Evolutionary conservation across 2,329 filamentous ascomycete species (phyloP), one percentile per base, ranked within the genome.

Genomic region (Diaporthe humulicola): DNA sequence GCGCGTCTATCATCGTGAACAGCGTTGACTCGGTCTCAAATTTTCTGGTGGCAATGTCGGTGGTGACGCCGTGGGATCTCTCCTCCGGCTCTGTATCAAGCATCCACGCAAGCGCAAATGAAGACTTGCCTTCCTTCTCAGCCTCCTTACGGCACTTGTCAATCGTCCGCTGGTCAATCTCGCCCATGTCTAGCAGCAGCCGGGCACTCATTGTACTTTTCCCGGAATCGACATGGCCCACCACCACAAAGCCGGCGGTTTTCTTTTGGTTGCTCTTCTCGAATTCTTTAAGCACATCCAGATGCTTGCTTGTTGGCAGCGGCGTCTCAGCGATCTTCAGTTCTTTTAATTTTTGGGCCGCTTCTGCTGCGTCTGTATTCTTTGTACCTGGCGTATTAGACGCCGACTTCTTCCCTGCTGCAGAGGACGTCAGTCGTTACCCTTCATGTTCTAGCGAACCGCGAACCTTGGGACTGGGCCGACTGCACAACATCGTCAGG

Each of bases 141-240:
- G 97, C 96, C 84, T 98, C 96, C 82, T 93, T 94, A 28, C 93
- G 91, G 79, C 97, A 96, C 82, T 94, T 96, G 73, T 98, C 95
- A 75, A 99, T 89, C 0, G 96, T 96, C 75, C 96, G 89, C 81
- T 98, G 92, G 78, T 98, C 94, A 9, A 99, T 92, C 36, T 96
- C 94, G 75, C 96, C 94, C 54, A 98, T 89, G 79, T 99, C 97
- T 56, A 96, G 92, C 7, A 99, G 87, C 38, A 99, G 84, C n/a
- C 97, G 92, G 0, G 96, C 97, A 96, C 99, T 98, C 50, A 99
- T 89, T 8, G 97, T 99, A 82, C 95, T 98, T 84, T 99, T 99
- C 70, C 97, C 97, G 70, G 97, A 96, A 83, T 99, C 97, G 73
- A 99, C 97, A 82, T 99, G 97, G 96, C 94, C 95, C 79, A 98